Evolutionary conservation across 1,139 yeast genomes (phyloP), one percentile per base, ranked within the genome.

Genomic region (Eremothecium cymbalariae): DNA sequence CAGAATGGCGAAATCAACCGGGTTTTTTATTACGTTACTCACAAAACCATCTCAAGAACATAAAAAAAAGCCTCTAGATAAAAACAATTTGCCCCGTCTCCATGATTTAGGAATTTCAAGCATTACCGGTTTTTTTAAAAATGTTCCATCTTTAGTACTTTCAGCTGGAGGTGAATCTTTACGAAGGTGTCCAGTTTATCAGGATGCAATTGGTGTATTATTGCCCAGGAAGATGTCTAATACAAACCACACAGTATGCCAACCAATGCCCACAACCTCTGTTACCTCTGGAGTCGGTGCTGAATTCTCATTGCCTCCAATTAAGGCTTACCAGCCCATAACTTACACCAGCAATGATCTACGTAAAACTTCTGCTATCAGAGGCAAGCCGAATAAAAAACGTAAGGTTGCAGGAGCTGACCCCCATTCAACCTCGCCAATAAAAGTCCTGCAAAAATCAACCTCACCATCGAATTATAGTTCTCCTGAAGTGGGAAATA

Each of bases 1-100:
- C 67, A 64, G 72, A 47, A 59, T 72, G 51, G 57, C 65, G 32
- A 71, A 70, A 43, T 71, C 74, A 2, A 70, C 68, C 4, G 60
- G 60, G 1, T 64, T 65, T 37, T 63, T 70, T 29, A 48, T 69
- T 12, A 59, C 63, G 1, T 39, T 67, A 19, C 36, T 69, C 28
- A 62, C 56, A 39, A 58, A 57, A 13, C 60, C 66, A 3, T 60
- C 60, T 32, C 33, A 39, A 6, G 46, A 42, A 25, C 24, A 33
- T 17, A 46, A 43, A 18, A 32, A 28, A 11, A 38, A 34, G 9
- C 39, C 40, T 4, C 32, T 38, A n/a, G 39, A 28, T 29, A 37
- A 29, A 9, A 33, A 24, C 5, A 34, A 23, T 18, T 31, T 37
- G 14, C 34, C 40, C n/a, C 45, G 37, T 23, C 45, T 46, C 43